Evolutionary conservation across 1,284 basidiomycete genomes (phyloP).

Genomic region (Lentinula novae-zelandiae): DNA sequence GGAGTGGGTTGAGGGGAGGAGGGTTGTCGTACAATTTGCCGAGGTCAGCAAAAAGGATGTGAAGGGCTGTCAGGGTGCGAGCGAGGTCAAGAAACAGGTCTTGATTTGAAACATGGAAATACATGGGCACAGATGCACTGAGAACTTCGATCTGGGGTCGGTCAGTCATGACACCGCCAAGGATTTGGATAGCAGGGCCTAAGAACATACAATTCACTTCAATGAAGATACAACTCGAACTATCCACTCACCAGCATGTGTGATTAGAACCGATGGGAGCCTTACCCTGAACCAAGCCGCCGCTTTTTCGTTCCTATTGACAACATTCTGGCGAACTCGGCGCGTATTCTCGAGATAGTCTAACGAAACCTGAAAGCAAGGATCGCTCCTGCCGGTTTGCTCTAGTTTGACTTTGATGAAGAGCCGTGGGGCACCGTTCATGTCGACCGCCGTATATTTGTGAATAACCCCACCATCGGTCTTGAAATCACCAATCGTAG

Average conservation of each 20-base stretch:
- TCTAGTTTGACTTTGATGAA: neutral
- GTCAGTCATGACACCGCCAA: neutral
- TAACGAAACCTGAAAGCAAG: neutral
- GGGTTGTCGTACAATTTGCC: slow-evolving; percentile 2
- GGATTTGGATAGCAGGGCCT: neutral
- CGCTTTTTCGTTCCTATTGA: neutral
- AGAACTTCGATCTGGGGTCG: neutral
- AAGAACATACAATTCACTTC: neutral
- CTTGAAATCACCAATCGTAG: neutral
- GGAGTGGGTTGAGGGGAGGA: neutral
- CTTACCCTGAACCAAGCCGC: neutral
- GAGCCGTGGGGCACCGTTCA: neutral
- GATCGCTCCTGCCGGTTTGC: neutral
- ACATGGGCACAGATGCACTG: neutral
- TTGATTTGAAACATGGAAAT: neutral
- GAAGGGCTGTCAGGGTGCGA: slow-evolving; percentile 4
- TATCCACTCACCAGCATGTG: neutral
- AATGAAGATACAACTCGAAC: neutral
- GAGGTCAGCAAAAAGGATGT: slow-evolving; percentile 12
- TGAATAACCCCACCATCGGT: neutral
- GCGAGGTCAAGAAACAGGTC: neutral
- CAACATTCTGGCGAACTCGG: neutral
- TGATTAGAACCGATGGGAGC: neutral
- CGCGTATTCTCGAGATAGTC: neutral
- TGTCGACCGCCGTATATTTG: neutral